These are phyloP conservation scores for Kokia cookei DNA, from an alignment of 441 rosid species.

Conservation along the genomic window DNA sequence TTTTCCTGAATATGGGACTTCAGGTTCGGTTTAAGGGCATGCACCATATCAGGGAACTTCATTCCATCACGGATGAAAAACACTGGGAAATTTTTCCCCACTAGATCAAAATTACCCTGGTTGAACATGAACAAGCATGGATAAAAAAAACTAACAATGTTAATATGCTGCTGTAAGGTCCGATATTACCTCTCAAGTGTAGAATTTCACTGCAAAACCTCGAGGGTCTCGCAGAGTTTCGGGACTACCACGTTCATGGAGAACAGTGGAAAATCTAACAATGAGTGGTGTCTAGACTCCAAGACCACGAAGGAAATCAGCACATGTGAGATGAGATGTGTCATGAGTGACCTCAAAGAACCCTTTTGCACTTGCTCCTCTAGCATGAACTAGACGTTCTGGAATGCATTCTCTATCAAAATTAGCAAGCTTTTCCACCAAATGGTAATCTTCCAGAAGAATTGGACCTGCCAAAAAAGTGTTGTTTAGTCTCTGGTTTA, in stretches of 20 bases:
- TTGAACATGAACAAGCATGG: neutral
- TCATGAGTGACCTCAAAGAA: conserved; percentile 52
- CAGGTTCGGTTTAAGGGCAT: conserved; percentile 87
- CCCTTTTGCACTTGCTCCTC: conserved; percentile 79
- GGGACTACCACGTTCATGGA: conserved; percentile 17
- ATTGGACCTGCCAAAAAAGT: conserved; percentile 54
- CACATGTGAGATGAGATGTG: conserved; percentile 65
- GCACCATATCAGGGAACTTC: conserved; percentile 93
- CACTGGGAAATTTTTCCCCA: conserved; percentile 95
- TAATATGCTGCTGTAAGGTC: neutral
- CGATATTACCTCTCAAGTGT: conserved; percentile 77
- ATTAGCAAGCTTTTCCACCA: conserved; percentile 87
- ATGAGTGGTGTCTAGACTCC: conserved; percentile 93
- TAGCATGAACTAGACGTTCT: conserved; percentile 94
- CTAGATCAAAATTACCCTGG: conserved; percentile 92
- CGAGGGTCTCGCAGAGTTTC: conserved; percentile 90
- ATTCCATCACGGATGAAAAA: conserved; percentile 87
- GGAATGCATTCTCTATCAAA: conserved; percentile 92
- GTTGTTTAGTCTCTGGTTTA: neutral
- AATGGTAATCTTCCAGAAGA: conserved; percentile 90
- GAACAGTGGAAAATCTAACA: conserved; percentile 29
- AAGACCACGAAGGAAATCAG: conserved; percentile 90
- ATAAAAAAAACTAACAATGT: no score
- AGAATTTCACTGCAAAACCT: conserved; percentile 93
- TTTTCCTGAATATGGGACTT: conserved; percentile 87